Evolutionary conservation across 306 rosid genomes (phyloP).

Genomic region (Pyrus bretschneideri): DNA sequence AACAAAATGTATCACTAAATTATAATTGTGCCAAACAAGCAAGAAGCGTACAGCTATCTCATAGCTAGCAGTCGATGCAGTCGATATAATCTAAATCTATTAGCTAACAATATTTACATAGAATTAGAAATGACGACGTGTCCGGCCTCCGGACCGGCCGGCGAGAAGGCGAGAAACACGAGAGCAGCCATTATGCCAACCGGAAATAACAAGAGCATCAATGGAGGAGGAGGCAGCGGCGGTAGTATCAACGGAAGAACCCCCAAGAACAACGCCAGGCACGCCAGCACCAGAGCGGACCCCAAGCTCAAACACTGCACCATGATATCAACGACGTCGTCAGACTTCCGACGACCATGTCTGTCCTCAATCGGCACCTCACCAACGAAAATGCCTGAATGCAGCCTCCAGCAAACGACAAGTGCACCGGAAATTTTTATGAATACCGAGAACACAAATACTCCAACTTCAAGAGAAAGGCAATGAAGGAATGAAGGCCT

Average conservation of each 20-base stretch:
- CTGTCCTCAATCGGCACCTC: background rate
- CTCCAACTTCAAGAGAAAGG: background rate
- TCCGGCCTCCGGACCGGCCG: conserved; percentile 6
- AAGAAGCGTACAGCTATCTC: background rate
- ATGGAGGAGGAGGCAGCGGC: conserved; percentile 73
- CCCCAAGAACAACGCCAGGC: conserved; percentile 54
- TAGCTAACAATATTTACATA: background rate
- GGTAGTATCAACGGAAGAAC: conserved; percentile 58
- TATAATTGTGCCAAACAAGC: background rate
- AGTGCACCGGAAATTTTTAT: background rate
- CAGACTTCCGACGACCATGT: conserved; percentile 21
- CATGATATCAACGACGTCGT: conserved; percentile 24
- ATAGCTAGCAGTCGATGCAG: background rate
- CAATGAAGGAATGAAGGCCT: background rate
- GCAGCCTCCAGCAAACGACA: background rate
- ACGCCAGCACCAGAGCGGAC: conserved; percentile 34
- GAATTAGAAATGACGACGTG: conserved; percentile 28
- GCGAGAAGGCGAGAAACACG: conserved; percentile 55
- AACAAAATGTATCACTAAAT: background rate
- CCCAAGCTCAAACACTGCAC: conserved; percentile 35
- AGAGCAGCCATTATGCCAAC: conserved; percentile 75
- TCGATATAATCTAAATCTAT: background rate
- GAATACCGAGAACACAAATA: background rate
- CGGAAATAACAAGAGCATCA: conserved; percentile 61
- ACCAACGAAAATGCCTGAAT: background rate